Conservation (phyloP, 2,329 filamentous ascomycete genomes). For the Nigrospora oryzae region DNA sequence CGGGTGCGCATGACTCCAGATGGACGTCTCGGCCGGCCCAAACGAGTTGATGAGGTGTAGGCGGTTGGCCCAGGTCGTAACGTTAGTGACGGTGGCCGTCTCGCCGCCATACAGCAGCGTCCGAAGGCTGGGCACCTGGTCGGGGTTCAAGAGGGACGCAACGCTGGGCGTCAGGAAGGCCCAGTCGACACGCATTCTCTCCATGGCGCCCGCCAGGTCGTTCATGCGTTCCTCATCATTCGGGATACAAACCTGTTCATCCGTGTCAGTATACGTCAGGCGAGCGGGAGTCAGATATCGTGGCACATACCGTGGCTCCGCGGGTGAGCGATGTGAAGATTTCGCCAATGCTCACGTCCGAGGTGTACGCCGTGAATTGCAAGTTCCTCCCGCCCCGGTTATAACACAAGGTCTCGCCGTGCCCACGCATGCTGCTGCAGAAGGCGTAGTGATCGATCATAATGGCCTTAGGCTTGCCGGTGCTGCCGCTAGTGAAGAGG, state of each 20-base stretch:
- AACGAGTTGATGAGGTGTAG: constrained; percentile 13
- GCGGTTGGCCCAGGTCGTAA: constrained; percentile 10
- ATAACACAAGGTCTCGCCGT: background rate
- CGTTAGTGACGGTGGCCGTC: constrained; percentile 11
- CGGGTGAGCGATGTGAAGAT: background rate
- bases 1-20: background rate
- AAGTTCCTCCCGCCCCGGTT: background rate
- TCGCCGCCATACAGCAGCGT: constrained; percentile 17
- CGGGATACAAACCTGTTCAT: constrained; percentile 29
- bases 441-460: constrained; percentile 4
- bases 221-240: constrained; percentile 24
- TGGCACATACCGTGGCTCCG: background rate
- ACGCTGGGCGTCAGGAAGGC: constrained; percentile 18
- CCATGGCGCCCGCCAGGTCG: constrained; percentile 20
- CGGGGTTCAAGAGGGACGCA: constrained; percentile 13
- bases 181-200: constrained; percentile 10
- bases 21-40: constrained; percentile 14
- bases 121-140: constrained; percentile 12
- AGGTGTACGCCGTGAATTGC: background rate
- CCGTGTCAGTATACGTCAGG: background rate
- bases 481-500: constrained; percentile 6
- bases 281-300: too few species aligned
- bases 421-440: background rate
- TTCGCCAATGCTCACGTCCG: background rate
- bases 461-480: constrained; percentile 5